Base-by-base conservation (phyloP, 192 early-diverging fungal species). In the Allomyces macrogynus region DNA sequence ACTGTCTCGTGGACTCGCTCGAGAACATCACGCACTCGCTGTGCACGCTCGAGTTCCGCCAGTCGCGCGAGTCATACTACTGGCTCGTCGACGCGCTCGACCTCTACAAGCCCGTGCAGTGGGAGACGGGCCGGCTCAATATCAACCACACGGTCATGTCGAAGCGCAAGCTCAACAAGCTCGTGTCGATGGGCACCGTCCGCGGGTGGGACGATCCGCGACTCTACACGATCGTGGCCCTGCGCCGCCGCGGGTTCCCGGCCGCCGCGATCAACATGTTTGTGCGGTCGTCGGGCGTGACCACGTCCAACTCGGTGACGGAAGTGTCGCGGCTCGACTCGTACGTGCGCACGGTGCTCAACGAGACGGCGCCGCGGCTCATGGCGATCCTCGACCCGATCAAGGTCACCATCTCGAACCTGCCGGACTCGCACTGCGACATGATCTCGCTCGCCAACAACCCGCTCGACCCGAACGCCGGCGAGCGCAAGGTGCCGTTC, bases 11-110 rank as follows among this genome's bases (percentile, higher is more conserved):
- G 67, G 97, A 99, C 74, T 99, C 97, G 20, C 87, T 99, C 69
- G 97, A 99, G 73, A 95, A 99, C 81, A 99, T 99, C 66, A 95
- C 93, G 10, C 97, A 99, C 73, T 98, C 95, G 27, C 82, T 99
- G 64, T 99, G 97, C 80, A 99, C 97, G 1, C 78, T 86, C 49
- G 97, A 99, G 77, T 99, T 99, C 75, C 81, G 71, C 54, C 86
- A 86, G 70, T 91, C 92, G 24, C 88, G 97, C 66, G 84, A 89
- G 66, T 92, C 91, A 23, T 99, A 99, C 77, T 98, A 99, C 79
- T 99, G 97, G 97, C 86, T 99, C 25, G 87, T 91, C 64, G 97
- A 99, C 73, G 95, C 95, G 14, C 77, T 97, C 25, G 91, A 95
- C 71, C 81, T 99, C 3, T 99, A 99, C 82, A 99, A 99, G 78